phyloP scores from a whole-genome alignment of 352 stramenopile species.

The Elongisporangium anandrum region DNA sequence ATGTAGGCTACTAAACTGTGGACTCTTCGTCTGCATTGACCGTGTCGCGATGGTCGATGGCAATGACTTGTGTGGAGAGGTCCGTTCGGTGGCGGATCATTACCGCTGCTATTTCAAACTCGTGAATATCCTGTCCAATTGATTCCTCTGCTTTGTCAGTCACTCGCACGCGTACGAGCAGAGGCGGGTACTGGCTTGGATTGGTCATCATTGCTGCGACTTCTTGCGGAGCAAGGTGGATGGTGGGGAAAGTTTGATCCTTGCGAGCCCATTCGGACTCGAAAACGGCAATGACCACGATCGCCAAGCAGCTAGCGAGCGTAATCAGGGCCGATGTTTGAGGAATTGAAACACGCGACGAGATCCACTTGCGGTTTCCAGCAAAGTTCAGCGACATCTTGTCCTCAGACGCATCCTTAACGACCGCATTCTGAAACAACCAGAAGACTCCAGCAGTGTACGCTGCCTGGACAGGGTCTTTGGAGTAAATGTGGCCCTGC shows the following conservation, averaged over 20 bases:
- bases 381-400: neutral
- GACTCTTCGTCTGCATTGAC: neutral
- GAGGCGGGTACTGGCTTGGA: neutral
- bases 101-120: neutral
- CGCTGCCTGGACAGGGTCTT: neutral
- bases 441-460: neutral
- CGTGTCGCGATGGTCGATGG: neutral
- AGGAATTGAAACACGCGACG: neutral
- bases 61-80: neutral
- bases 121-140: neutral
- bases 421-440: neutral
- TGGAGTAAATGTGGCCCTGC: neutral
- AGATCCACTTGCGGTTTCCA: neutral
- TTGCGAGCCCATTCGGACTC: neutral
- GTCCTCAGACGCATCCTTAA: neutral
- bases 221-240: neutral
- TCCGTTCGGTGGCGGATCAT: neutral
- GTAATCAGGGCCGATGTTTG: neutral
- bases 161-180: neutral
- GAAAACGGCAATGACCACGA: neutral
- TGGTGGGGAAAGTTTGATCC: neutral
- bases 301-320: neutral
- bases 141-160: neutral
- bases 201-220: neutral
- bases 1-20: neutral